Conservation (phyloP, 2,329 filamentous ascomycete species). For the Fusarium verrucosum region DNA sequence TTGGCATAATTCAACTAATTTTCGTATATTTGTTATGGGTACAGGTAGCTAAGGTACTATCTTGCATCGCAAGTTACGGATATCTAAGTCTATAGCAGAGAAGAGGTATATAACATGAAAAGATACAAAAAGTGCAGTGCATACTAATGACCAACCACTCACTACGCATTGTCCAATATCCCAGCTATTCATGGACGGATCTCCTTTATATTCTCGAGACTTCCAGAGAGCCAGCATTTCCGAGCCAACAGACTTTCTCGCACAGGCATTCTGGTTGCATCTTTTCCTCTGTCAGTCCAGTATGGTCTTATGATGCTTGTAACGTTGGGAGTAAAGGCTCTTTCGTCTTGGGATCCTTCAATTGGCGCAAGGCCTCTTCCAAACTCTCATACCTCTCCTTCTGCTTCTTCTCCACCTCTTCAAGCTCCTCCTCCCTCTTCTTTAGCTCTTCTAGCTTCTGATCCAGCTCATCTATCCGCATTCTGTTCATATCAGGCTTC, state of each 20-base stretch:
- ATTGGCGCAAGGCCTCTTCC: slow-evolving; percentile 61
- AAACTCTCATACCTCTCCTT: slow-evolving; percentile 60
- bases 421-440: slow-evolving; percentile 60
- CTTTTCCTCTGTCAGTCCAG: not conserved
- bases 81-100: slow-evolving; percentile 34
- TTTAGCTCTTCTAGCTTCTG: slow-evolving; percentile 60
- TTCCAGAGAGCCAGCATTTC: not conserved
- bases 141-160: not conserved
- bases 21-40: slow-evolving; percentile 12
- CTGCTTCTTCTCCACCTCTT: slow-evolving; percentile 56
- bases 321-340: slow-evolving; percentile 59
- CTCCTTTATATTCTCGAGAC: not conserved
- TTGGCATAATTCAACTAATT: not conserved
- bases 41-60: not conserved
- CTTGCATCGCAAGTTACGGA: slow-evolving; percentile 16
- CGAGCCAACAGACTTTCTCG: not conserved
- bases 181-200: not conserved
- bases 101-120: slow-evolving; percentile 26
- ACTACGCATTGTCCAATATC: not conserved
- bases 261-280: not conserved
- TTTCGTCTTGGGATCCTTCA: slow-evolving; percentile 67
- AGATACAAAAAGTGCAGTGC: not conserved
- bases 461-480: slow-evolving; percentile 62
- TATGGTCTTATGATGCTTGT: slow-evolving; percentile 33
- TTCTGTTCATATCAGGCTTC: slow-evolving; percentile 67